Percentiles rank a stretch among this genome's conserved stretches.
Evolutionary conservation across 352 stramenopile species (phyloP).

Genomic region (Phytophthora kernoviae): DNA sequence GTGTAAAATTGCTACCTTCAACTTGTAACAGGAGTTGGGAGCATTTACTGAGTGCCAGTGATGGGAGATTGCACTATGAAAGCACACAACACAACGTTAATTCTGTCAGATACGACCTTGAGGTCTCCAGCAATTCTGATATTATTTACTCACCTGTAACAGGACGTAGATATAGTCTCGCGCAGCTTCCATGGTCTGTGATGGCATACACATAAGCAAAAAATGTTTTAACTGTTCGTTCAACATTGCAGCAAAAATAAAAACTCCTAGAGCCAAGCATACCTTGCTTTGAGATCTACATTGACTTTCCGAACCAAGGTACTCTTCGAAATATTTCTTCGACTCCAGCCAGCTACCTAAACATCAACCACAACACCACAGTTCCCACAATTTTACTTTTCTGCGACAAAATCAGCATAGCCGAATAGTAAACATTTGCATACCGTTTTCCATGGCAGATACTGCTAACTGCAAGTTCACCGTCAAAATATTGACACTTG

Average conservation of each 20-base stretch:
- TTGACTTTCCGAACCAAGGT: conserved; percentile 15
- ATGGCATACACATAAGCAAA: not conserved
- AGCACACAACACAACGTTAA: not conserved
- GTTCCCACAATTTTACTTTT: no score
- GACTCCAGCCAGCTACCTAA: conserved; percentile 42
- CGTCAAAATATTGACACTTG: conserved; percentile 18
- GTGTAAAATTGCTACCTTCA: not conserved
- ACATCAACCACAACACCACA: not conserved
- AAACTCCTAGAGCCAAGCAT: not conserved
- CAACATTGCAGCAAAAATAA: not conserved
- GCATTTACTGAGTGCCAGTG: conserved; percentile 51
- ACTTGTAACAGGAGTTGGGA: conserved; percentile 32
- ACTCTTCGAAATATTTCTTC: conserved; percentile 48
- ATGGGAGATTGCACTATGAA: conserved; percentile 51
- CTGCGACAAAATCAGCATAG: no score
- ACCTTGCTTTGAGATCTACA: not conserved
- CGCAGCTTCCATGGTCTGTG: conserved; percentile 11
- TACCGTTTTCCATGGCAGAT: conserved; percentile 55
- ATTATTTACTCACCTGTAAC: conserved; percentile 40
- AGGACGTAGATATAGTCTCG: conserved; percentile 69
- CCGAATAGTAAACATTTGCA: no score
- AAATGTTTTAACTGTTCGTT: not conserved
- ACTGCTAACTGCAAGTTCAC: conserved; percentile 41
- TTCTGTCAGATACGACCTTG: not conserved
- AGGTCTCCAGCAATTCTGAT: not conserved